These are phyloP conservation scores for Ceratocystis cubensis DNA, from an alignment of 2,329 filamentous ascomycete species.

Conservation along the genomic window DNA sequence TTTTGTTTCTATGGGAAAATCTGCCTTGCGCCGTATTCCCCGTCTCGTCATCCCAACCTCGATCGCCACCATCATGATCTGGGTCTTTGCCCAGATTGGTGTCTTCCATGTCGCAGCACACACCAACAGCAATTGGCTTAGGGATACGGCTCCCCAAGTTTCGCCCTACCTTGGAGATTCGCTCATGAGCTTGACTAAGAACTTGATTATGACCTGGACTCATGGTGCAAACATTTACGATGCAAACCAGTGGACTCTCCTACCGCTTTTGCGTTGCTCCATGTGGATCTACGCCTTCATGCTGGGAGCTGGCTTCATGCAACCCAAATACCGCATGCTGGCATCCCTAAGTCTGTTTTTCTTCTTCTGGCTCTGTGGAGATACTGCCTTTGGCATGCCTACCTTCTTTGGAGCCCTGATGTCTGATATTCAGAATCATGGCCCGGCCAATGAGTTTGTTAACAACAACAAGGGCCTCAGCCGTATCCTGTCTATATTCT, in stretches of 20 bases:
- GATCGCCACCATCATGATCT: slow-evolving; percentile 43
- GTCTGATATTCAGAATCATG: slow-evolving; percentile 44
- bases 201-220: slow-evolving; percentile 41
- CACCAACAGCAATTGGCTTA: slow-evolving; percentile 18
- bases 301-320: slow-evolving; percentile 38
- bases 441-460: slow-evolving; percentile 37
- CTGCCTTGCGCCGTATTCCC: slow-evolving; percentile 45
- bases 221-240: slow-evolving; percentile 40
- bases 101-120: slow-evolving; percentile 43
- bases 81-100: slow-evolving; percentile 42
- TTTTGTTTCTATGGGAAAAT: slow-evolving; percentile 42
- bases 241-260: slow-evolving; percentile 45
- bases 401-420: slow-evolving; percentile 51
- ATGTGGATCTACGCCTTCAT: slow-evolving; percentile 43
- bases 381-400: slow-evolving; percentile 41
- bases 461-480: slow-evolving; percentile 34
- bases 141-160: slow-evolving; percentile 37
- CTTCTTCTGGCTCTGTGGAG: slow-evolving; percentile 32
- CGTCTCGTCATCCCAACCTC: slow-evolving; percentile 46
- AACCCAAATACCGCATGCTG: slow-evolving; percentile 38
- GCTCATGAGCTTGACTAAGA: slow-evolving; percentile 29
- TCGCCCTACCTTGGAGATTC: slow-evolving; percentile 29
- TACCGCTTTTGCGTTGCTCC: slow-evolving; percentile 42
- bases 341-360: slow-evolving; percentile 37
- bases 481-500: slow-evolving; percentile 35